Evolutionary conservation across 495 filamentous ascomycete species (phyloP).

Genomic region (Xylaria curta): DNA sequence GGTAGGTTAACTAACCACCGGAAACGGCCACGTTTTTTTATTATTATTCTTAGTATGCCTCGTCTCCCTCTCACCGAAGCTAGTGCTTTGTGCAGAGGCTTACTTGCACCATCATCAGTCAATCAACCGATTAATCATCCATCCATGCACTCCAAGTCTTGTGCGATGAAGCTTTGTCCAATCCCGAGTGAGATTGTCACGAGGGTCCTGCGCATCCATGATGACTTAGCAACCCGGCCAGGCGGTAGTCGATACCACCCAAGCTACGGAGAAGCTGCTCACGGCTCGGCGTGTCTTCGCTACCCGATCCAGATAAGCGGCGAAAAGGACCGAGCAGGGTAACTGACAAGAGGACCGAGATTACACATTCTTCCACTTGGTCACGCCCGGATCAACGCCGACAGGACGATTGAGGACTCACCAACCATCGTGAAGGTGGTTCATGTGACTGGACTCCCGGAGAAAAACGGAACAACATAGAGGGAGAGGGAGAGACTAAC

Average conservation of each 20-base stretch:
- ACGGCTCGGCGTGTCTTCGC: slow-evolving; percentile 4
- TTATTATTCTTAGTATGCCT: not conserved
- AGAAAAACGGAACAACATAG: not conserved
- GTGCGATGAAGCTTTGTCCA: not conserved
- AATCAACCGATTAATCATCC: slow-evolving; percentile 8
- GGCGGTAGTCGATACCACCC: not conserved
- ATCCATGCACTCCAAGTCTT: not conserved
- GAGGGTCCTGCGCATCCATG: not conserved
- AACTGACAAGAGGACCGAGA: not conserved
- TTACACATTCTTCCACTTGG: not conserved
- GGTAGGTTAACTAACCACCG: not conserved
- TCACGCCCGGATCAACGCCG: not conserved
- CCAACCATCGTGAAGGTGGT: not conserved
- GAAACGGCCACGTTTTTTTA: not conserved
- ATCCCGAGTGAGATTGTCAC: slow-evolving; percentile 14
- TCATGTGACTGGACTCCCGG: slow-evolving; percentile 2
- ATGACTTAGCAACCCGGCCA: not conserved
- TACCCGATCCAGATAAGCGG: slow-evolving; percentile 4
- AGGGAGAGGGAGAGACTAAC: not conserved
- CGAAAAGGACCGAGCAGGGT: not conserved
- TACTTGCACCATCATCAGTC: slow-evolving; percentile 1
- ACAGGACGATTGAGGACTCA: not conserved
- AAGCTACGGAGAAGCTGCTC: not conserved
- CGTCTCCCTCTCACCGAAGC: not conserved
- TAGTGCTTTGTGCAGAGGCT: slow-evolving; percentile 8